Conservation (phyloP, 2,329 filamentous ascomycete genomes). For the Monilinia vaccinii-corymbosi region DNA sequence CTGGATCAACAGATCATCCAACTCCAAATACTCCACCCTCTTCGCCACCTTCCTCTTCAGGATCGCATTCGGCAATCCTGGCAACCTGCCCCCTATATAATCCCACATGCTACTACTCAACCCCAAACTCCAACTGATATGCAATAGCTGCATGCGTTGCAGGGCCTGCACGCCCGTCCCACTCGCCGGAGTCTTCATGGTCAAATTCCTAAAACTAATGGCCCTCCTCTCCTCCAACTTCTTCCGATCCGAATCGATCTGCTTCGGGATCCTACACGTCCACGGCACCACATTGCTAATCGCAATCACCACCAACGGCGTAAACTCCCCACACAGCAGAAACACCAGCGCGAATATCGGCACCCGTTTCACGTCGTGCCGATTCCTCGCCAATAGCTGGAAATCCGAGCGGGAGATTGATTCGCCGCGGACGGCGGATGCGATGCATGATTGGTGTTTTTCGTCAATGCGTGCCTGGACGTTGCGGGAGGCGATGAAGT, state of each 20-base stretch:
- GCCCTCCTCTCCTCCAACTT: constrained; percentile 44
- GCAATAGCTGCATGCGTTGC: constrained; percentile 31
- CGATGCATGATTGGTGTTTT: constrained; percentile 29
- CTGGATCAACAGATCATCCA: constrained; percentile 62
- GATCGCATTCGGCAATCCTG: constrained; percentile 37
- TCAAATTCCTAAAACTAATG: constrained; percentile 37
- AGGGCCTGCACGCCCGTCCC: constrained; percentile 26
- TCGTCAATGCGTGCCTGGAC: constrained; percentile 41
- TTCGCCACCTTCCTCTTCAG: constrained; percentile 44
- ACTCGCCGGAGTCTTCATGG: constrained; percentile 20
- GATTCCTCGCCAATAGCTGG: constrained; percentile 59
- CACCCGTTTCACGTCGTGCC: constrained; percentile 66
- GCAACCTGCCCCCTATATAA: constrained; percentile 34
- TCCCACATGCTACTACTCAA: constrained; percentile 34
- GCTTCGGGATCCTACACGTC: constrained; percentile 73
- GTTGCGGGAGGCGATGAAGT: constrained; percentile 40
- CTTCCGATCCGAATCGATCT: constrained; percentile 51
- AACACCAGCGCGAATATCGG: constrained; percentile 71
- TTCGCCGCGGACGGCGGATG: constrained; percentile 27
- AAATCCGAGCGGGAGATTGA: constrained; percentile 55
- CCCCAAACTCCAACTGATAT: constrained; percentile 34
- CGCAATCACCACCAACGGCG: constrained; percentile 67
- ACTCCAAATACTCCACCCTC: constrained; percentile 53
- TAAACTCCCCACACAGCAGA: constrained; percentile 75
- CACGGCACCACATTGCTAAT: constrained; percentile 65